Evolutionary conservation across 805 yeast species (phyloP).

Genomic region (Clavispora carvajalis): DNA sequence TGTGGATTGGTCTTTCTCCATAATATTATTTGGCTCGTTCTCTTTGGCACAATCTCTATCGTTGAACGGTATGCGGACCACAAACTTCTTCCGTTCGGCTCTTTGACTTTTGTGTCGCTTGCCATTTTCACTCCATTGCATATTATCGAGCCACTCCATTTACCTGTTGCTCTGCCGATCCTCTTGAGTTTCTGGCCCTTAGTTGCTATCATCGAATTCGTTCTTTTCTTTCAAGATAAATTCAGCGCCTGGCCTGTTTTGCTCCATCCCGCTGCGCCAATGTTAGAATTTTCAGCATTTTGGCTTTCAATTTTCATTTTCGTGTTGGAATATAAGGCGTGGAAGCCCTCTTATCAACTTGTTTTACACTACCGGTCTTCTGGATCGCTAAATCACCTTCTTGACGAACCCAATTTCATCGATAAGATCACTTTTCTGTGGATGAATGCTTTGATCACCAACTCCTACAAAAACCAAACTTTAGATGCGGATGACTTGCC

Average conservation of each 20-base stretch:
- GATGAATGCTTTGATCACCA: slow-evolving; percentile 42
- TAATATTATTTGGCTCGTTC: slow-evolving; percentile 9
- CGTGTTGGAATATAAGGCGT: slow-evolving; percentile 34
- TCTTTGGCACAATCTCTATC: slow-evolving; percentile 14
- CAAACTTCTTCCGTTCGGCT: slow-evolving; percentile 14
- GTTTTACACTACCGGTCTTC: slow-evolving; percentile 20
- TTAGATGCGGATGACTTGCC: slow-evolving; percentile 27
- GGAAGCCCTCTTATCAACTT: slow-evolving; percentile 40
- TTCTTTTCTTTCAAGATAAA: slow-evolving; percentile 22
- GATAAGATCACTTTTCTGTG: slow-evolving; percentile 41
- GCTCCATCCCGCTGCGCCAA: slow-evolving; percentile 3
- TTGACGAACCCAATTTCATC: slow-evolving; percentile 27
- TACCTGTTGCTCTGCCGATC: slow-evolving; percentile 33
- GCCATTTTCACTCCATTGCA: slow-evolving; percentile 38
- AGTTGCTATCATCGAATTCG: slow-evolving; percentile 13
- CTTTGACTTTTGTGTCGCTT: slow-evolving; percentile 4
- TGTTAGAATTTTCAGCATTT: slow-evolving; percentile 9
- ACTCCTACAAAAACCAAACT: slow-evolving; percentile 34
- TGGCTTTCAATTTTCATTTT: slow-evolving; percentile 27
- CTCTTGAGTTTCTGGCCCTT: slow-evolving; percentile 38
- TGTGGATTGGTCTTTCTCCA: slow-evolving; percentile 17
- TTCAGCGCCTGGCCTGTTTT: slow-evolving; percentile 21
- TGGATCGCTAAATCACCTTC: slow-evolving; percentile 14
- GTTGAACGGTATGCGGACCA: slow-evolving; percentile 21
- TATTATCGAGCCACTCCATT: slow-evolving; percentile 37